phyloP scores from a whole-genome alignment of 192 early-diverging fungal genomes.

The Dissophora globulifera region DNA sequence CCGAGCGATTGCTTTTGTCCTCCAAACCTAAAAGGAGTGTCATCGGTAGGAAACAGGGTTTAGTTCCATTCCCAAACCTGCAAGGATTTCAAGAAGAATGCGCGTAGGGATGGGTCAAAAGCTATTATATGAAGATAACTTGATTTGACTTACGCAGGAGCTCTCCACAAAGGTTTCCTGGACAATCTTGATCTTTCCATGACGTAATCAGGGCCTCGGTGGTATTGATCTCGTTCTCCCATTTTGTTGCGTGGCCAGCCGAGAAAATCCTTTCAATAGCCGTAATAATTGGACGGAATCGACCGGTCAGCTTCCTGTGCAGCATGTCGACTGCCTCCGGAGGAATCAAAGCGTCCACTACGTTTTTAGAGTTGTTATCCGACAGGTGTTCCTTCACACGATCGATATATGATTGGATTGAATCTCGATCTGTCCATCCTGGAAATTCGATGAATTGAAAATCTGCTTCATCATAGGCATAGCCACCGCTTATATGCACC shows the following conservation, averaged over 20 bases:
- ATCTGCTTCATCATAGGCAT: too few species aligned
- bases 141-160: neutral
- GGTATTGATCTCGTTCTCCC: conserved; percentile 11
- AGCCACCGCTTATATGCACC: conserved; percentile 14
- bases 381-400: conserved; percentile 11
- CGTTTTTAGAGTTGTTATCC: conserved; percentile 12
- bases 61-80: too few species aligned
- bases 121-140: too few species aligned
- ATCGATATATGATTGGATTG: conserved; percentile 7
- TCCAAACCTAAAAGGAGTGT: conserved; percentile 12
- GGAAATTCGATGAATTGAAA: conserved; percentile 17
- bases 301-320: conserved; percentile 6
- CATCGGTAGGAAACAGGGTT: conserved; percentile 1
- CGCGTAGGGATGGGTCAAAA: too few species aligned
- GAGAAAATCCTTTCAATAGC: conserved; percentile 18
- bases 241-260: conserved; percentile 10
- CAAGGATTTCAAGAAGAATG: too few species aligned
- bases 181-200: conserved; percentile 28
- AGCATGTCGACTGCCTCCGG: conserved; percentile 12
- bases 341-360: conserved; percentile 14
- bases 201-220: conserved; percentile 26
- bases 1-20: too few species aligned
- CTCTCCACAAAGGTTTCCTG: conserved; percentile 26
- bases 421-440: conserved; percentile 17
- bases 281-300: conserved; percentile 4